Conservation (phyloP, 208 protist genomes). For the Acanthamoeba royreba region DNA sequence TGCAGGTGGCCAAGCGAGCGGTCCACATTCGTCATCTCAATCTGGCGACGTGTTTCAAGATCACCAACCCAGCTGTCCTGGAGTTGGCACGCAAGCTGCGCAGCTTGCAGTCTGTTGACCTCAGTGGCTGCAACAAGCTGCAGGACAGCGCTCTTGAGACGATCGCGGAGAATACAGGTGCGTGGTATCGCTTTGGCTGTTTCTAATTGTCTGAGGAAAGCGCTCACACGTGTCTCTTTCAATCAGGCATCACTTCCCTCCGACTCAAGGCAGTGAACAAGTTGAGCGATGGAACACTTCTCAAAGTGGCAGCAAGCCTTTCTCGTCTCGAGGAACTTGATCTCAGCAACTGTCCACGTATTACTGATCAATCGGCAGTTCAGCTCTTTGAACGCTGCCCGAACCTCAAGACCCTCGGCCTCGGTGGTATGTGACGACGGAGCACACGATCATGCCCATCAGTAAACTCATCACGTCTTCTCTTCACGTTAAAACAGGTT, state of each 20-base stretch:
- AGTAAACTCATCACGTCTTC: too few species aligned
- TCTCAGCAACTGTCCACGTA: not conserved
- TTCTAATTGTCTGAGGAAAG: too few species aligned
- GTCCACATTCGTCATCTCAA: not conserved
- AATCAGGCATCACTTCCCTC: not conserved
- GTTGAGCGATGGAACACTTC: not conserved
- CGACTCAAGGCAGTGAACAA: not conserved
- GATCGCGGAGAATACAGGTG: not conserved
- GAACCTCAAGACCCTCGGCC: not conserved
- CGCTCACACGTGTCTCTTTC: too few species aligned
- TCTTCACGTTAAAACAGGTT: not conserved
- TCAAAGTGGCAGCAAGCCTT: not conserved
- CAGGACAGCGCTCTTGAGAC: not conserved
- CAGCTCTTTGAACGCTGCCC: not conserved
- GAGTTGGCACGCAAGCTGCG: not conserved
- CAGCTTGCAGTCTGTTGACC: not conserved
- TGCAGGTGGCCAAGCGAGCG: not conserved
- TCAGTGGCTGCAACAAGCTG: constrained; percentile 24
- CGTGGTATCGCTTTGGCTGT: not conserved
- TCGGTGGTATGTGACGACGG: not conserved
- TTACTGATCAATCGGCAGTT: not conserved
- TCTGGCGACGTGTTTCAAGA: not conserved
- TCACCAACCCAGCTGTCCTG: constrained; percentile 2
- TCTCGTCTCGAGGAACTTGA: constrained; percentile 17
- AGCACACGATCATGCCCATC: too few species aligned